These are phyloP conservation scores for Phytophthora megakarya DNA, from an alignment of 352 stramenopile genomes.

Conservation along the genomic window DNA sequence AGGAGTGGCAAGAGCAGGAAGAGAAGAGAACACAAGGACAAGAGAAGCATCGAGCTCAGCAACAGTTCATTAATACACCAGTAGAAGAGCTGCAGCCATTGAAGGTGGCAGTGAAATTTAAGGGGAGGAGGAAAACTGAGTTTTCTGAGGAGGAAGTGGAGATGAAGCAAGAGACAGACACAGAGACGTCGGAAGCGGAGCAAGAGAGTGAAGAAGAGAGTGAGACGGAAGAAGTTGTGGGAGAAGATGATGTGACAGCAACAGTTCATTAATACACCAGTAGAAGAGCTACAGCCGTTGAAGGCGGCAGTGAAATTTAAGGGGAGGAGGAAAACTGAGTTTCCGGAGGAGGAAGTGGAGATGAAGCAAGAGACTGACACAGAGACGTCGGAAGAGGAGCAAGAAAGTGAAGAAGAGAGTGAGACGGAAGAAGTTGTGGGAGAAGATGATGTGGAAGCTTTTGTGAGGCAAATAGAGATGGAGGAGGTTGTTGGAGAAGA, in stretches of 20 bases:
- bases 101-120: conserved; percentile 22
- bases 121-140: conserved; percentile 30
- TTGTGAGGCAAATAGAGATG: conserved; percentile 44
- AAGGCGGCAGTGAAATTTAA: conserved; percentile 25
- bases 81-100: conserved; percentile 21
- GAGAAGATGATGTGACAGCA: conserved; percentile 17
- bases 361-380: conserved; percentile 17
- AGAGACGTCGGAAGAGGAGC: conserved; percentile 10
- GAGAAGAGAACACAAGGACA: not conserved
- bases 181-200: conserved; percentile 10
- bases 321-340: conserved; percentile 31
- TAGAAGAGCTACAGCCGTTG: conserved; percentile 21
- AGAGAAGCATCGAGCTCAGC: conserved; percentile 1
- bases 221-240: conserved; percentile 6
- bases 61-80: not conserved
- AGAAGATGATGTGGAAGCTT: conserved; percentile 45
- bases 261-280: not conserved
- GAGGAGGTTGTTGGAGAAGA: no score
- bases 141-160: conserved; percentile 25
- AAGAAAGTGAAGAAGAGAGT: conserved; percentile 15
- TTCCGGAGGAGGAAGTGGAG: conserved; percentile 20
- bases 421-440: conserved; percentile 2
- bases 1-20: conserved; percentile 39
- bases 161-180: conserved; percentile 16
- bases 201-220: conserved; percentile 13